Evolutionary conservation across 1,284 basidiomycete species (phyloP), one percentile per base, ranked within the genome.

Genomic region (Coniophora puteana): DNA sequence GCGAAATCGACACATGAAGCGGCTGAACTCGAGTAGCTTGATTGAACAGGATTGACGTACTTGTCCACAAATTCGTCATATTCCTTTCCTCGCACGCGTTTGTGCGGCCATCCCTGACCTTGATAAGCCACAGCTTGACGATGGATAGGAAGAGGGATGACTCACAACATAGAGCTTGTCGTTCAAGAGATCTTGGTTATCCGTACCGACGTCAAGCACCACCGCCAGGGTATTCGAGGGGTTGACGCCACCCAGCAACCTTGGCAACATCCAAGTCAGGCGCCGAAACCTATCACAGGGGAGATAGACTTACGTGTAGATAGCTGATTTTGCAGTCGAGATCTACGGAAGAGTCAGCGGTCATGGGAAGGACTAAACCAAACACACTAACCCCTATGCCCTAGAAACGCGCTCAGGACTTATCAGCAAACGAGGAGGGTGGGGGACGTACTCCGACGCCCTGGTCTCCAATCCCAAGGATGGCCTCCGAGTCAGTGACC

Each of bases 271-370:
- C 8, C 2, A 12, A 28, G 41, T 21, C 37, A 25, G 30, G 4
- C 33, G 13, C 36, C 35, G 43, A 17, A 35, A 22, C 13, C 18
- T 35, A 37, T 16, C 29, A 31, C 38, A 13, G 40, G 11, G 33
- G 25, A 24, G 28, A 20, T 21, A 8, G 8, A 61, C 76, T 29
- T 46, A 82, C 79, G 85, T 86, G 59, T 93, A 93, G 17, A 94
- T 80, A 5, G 77, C 84, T 3, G 87, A 75, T 68, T 95, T 95
- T n/a, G 90, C 90, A 4, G 86, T 80, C 0, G 87, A 84, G 52
- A 95, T 94, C 76, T 89, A 57, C 28, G 51, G 44, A 16, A 36
- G 11, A 44, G n/a, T 53, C 11, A 27, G 3, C 17, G 43, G 26
- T 40, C 32, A 7, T 13, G 27, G 21, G 16, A 39, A 29, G 31